Evolutionary conservation across 2,329 filamentous ascomycete species (phyloP), one percentile per base, ranked within the genome.

Genomic region (Decorospora gaudefroyi): DNA sequence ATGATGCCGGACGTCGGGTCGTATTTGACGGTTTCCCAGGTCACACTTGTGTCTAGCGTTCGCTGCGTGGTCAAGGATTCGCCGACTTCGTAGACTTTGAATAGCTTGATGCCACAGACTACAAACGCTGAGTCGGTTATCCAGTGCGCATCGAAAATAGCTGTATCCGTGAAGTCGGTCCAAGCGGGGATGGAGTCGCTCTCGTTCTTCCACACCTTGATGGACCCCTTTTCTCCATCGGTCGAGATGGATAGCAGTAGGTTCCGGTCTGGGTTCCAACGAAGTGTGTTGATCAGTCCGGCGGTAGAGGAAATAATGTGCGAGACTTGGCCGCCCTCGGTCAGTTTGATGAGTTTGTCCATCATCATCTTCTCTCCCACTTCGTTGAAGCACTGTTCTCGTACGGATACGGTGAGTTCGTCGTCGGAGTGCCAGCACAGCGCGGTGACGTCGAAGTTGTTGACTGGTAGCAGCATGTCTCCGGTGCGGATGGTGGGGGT

Each of bases 61-160:
- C 59, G 62, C 38, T 65, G 62, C 10, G 59, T 55, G 1, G 52
- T 59, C 15, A 69, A 22, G 1, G 49, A 36, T 0, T 68, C 59
- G 18, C 50, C 54, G 15, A 73, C 61, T 12, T 70, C 60, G 55
- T 72, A 73, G 3, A 70, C 60, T 17, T 69, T 66, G 38, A 73
- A 64, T 3, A 71, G 57, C 15, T 68, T 59, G 6, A 70, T 68
- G 8, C 75, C 74, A 39, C 72, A 74, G 8, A 76, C 71, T 7
- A 74, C 64, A 47, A 78, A 76, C 2, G 64, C 62, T 3, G 70
- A 65, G 10, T 74, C 68, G 30, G 60, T 70, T 27, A 70, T 71
- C 74, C 75, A 77, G 9, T 68, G 65, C 1, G 71, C 74, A 44
- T 76, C 75, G 17, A 71, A 61, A 1, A 76, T 68, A 39, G 65